Conservation (phyloP, 2,329 filamentous ascomycete genomes). For the Colletotrichum sp. region DNA sequence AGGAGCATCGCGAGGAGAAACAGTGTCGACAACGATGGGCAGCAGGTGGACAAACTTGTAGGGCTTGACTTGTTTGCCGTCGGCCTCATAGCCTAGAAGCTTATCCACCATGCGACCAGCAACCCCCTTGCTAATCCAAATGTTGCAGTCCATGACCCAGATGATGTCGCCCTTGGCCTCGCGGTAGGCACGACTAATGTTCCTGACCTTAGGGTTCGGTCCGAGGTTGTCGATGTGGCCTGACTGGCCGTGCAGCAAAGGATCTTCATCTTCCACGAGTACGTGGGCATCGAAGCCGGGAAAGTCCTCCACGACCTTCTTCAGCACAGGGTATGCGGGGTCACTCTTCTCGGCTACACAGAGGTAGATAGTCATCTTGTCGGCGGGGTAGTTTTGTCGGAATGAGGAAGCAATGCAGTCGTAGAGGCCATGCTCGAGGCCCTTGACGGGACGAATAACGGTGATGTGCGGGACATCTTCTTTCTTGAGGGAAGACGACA, state of each 20-base stretch:
- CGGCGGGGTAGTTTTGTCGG: slow-evolving; percentile 77
- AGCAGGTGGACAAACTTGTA: slow-evolving; percentile 97
- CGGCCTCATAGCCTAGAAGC: slow-evolving; percentile 69
- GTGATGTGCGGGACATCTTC: slow-evolving; percentile 80
- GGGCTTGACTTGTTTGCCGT: slow-evolving; percentile 55
- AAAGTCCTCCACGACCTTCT: slow-evolving; percentile 75
- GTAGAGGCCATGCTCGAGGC: slow-evolving; percentile 87
- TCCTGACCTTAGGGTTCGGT: slow-evolving; percentile 97
- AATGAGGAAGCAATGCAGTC: slow-evolving; percentile 91
- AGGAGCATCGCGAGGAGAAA: slow-evolving; percentile 34
- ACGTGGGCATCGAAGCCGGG: slow-evolving; percentile 73
- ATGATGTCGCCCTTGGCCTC: slow-evolving; percentile 88
- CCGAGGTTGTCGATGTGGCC: slow-evolving; percentile 69
- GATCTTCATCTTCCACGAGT: slow-evolving; percentile 83
- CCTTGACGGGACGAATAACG: slow-evolving; percentile 91
- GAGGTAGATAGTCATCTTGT: slow-evolving; percentile 80
- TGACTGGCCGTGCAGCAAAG: slow-evolving; percentile 62
- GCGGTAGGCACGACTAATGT: slow-evolving; percentile 91
- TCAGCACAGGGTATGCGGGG: slow-evolving; percentile 76
- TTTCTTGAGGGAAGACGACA: slow-evolving; percentile 54
- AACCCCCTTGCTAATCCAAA: slow-evolving; percentile 85
- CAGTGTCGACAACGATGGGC: slow-evolving; percentile 84
- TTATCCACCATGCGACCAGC: slow-evolving; percentile 89
- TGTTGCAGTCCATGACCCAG: slow-evolving; percentile 96
- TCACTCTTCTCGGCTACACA: slow-evolving; percentile 80